Evolutionary conservation across 306 rosid species (phyloP), one percentile per base, ranked within the genome.

Genomic region (Bauhinia variegata): DNA sequence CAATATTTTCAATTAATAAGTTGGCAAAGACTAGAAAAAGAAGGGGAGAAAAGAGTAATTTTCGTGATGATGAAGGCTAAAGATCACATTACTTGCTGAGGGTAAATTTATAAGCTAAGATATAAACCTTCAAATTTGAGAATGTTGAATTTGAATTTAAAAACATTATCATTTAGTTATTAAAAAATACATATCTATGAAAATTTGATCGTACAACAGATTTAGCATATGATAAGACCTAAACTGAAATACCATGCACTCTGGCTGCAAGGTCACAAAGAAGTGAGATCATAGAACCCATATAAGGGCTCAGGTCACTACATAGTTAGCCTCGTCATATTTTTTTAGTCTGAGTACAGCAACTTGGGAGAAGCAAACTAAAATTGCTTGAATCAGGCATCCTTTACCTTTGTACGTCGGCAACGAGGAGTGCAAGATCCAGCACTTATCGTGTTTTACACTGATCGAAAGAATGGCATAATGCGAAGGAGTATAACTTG

Each of bases 1-100:
- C 43, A 71, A 70, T 37, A 80, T 55, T 55, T 58, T 57, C 53
- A 85, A 52, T 61, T 33, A 61, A 70, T 79, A 48, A 71, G 54
- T 56, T 49, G 50, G 49, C 55, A 54, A 32, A 32, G 50, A 57
- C 33, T 9, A 30, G 60, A 50, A 32, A 32, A 37, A 60, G 49
- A 60, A 70, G 47, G 41, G 44, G 52, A 75, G 63, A 75, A 67
- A 5, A 60, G 2, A 47, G 42, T 15, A 61, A 60, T 51, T 47
- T 31, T 7, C 5, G 18, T 5, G 50, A 61, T 18, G 51, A 63
- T 23, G 60, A 56, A 54, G 39, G 44, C 15, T 48, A 44, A 39
- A 68, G 64, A 75, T 16, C 49, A 57, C 51, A 49, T 11, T 5
- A 57, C 18, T 31, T 32, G 28, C 15, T 17, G 39, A 61, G n/a